Conservation (phyloP, 306 rosid genomes). For the Cucurbita argyrosperma region DNA sequence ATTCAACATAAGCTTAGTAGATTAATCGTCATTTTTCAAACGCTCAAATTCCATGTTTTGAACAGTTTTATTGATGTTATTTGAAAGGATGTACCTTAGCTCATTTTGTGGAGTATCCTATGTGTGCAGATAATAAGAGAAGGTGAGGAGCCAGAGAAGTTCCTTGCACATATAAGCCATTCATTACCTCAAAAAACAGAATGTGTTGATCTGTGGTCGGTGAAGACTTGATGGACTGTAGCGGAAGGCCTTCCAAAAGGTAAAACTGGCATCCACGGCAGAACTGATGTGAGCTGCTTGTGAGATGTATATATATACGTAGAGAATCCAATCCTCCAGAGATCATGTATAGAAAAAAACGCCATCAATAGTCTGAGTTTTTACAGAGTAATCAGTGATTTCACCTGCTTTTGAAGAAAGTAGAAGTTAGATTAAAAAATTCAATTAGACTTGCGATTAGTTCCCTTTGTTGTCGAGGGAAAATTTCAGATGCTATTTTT, state of each 20-base stretch:
- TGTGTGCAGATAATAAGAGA: conserved; percentile 32
- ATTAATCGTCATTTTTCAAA: neutral
- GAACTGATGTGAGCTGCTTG: conserved; percentile 23
- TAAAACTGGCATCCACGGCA: conserved; percentile 26
- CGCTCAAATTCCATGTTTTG: neutral
- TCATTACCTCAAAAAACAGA: neutral
- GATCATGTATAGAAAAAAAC: conserved; percentile 6
- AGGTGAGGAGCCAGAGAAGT: conserved; percentile 35
- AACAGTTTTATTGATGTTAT: neutral
- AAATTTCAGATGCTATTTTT: neutral
- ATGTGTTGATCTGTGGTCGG: neutral
- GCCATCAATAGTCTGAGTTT: neutral
- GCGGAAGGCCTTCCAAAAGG: neutral
- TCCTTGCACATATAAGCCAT: conserved; percentile 15
- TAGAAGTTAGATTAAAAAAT: neutral
- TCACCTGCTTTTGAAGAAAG: conserved; percentile 2
- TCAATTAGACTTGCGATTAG: neutral
- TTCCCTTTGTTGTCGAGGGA: neutral
- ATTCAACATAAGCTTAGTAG: neutral
- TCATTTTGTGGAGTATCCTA: neutral
- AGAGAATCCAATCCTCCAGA: neutral
- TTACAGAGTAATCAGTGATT: neutral
- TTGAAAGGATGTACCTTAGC: neutral
- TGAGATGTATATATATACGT: conserved; percentile 20
- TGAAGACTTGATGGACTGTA: conserved; percentile 1